These are phyloP conservation scores for Xylaria digitata DNA, from an alignment of 2,329 filamentous ascomycete species.

Conservation along the genomic window DNA sequence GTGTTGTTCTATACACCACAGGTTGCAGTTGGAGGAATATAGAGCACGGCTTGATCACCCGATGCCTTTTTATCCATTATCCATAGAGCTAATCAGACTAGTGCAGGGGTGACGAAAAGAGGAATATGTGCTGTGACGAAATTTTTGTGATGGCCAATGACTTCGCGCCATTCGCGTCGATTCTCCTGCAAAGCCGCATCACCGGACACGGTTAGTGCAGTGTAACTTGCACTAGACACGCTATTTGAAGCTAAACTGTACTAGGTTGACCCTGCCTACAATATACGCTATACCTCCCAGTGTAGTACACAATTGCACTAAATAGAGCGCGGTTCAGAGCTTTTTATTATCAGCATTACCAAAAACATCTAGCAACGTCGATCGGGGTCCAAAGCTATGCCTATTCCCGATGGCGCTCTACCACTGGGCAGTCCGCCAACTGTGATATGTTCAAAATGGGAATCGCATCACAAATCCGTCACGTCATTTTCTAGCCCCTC, in stretches of 20 bases:
- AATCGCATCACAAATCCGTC: not conserved
- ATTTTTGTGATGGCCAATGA: constrained; percentile 19
- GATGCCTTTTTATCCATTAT: not conserved
- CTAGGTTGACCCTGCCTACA: no score
- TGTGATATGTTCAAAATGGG: not conserved
- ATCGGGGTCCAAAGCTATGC: not conserved
- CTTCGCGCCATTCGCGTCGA: constrained; percentile 1
- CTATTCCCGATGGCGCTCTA: not conserved
- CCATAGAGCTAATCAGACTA: not conserved
- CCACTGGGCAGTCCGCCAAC: not conserved
- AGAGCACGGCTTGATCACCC: not conserved
- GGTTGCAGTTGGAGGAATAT: no score
- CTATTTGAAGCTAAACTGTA: no score
- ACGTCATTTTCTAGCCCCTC: not conserved
- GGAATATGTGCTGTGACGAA: constrained; percentile 24
- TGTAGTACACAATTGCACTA: no score
- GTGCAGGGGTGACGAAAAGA: constrained; percentile 19
- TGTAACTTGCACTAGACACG: not conserved
- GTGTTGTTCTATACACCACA: no score
- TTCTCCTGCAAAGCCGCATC: constrained; percentile 13
- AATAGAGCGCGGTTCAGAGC: not conserved
- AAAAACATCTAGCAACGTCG: constrained; percentile 1
- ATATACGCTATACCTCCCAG: no score
- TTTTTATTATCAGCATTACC: not conserved
- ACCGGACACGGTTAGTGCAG: not conserved